A percentile compares a stretch with the other conserved stretches of the same genome.
Conservation (phyloP, 495 filamentous ascomycete species). For the Penicillium odoratum region DNA sequence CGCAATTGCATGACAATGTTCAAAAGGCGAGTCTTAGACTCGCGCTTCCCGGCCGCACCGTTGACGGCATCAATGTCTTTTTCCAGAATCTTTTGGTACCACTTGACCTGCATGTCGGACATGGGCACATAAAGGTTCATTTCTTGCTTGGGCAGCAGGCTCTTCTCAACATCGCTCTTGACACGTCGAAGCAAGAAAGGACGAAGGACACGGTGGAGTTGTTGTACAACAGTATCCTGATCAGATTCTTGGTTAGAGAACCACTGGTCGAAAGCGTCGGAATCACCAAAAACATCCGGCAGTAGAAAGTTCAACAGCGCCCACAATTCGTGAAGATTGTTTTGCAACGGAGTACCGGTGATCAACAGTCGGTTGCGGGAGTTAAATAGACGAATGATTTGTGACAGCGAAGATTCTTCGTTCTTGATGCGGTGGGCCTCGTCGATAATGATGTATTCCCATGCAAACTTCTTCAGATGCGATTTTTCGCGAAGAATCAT, state of each 20-base stretch:
- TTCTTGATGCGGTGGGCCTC: slow-evolving; percentile 99
- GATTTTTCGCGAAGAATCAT: slow-evolving; percentile 96
- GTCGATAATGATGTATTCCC: slow-evolving; percentile 99
- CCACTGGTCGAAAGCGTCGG: slow-evolving; percentile 98
- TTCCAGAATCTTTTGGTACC: slow-evolving; percentile 98
- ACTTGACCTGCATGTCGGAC: slow-evolving; percentile 98
- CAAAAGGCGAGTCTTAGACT: slow-evolving; percentile 97
- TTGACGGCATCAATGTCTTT: slow-evolving; percentile 99
- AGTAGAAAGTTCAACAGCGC: slow-evolving; percentile 95
- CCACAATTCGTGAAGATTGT: slow-evolving; percentile 99
- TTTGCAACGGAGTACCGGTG: slow-evolving; percentile 95
- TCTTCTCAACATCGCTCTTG: slow-evolving; percentile 99
- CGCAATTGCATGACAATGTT: slow-evolving; percentile 99
- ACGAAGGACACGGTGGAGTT: slow-evolving; percentile 88
- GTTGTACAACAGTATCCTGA: slow-evolving; percentile 95
- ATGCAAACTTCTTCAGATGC: slow-evolving; percentile 95
- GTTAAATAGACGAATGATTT: slow-evolving; percentile 96
- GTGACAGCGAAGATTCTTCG: slow-evolving; percentile 93
- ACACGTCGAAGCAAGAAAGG: slow-evolving; percentile 95
- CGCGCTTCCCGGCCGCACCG: slow-evolving; percentile 90
- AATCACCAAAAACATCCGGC: slow-evolving; percentile 96
- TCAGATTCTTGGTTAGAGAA: slow-evolving; percentile 87
- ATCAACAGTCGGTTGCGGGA: slow-evolving; percentile 94
- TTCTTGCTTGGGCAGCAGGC: slow-evolving; percentile 94
- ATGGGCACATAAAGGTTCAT: slow-evolving; percentile 97